These are phyloP conservation scores for Dryas octopetala DNA, from an alignment of 306 rosid species.

Conservation along the genomic window DNA sequence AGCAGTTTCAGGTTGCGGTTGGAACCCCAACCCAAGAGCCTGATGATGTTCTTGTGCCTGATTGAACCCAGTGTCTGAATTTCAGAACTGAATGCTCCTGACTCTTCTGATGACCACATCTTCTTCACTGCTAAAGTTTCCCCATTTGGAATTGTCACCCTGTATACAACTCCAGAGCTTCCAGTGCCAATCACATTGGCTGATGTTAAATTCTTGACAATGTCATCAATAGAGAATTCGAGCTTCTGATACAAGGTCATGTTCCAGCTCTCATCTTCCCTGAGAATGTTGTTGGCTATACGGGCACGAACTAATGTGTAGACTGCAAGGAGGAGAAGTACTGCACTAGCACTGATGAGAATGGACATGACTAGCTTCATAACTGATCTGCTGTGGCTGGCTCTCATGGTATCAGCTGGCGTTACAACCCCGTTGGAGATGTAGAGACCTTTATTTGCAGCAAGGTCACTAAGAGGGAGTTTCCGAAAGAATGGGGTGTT, in stretches of 20 bases:
- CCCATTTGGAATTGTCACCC: constrained; percentile 53
- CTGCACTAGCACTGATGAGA: constrained; percentile 49
- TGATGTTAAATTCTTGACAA: constrained; percentile 56
- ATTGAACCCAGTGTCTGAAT: constrained; percentile 57
- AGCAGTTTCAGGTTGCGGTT: constrained; percentile 56
- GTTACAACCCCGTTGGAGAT: constrained; percentile 37
- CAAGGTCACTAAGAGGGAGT: constrained; percentile 63
- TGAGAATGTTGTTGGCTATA: constrained; percentile 33
- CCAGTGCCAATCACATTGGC: constrained; percentile 77
- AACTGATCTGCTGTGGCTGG: constrained; percentile 31
- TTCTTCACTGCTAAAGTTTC: constrained; percentile 68
- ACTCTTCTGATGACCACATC: constrained; percentile 73
- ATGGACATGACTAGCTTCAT: constrained; percentile 46
- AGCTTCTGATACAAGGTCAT: constrained; percentile 77
- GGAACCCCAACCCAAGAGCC: constrained; percentile 71
- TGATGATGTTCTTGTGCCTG: constrained; percentile 66
- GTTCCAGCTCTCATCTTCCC: constrained; percentile 62
- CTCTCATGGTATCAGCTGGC: constrained; percentile 32
- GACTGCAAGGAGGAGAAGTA: constrained; percentile 52
- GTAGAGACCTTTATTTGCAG: constrained; percentile 69
- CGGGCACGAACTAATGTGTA: constrained; percentile 42
- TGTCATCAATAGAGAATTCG: constrained; percentile 56
- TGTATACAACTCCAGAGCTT: constrained; percentile 81
- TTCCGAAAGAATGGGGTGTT: constrained; percentile 65
- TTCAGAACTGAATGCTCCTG: constrained; percentile 61